These are phyloP conservation scores for Epichloe brachyelytri DNA, from an alignment of 2,329 filamentous ascomycete genomes.

Conservation along the genomic window DNA sequence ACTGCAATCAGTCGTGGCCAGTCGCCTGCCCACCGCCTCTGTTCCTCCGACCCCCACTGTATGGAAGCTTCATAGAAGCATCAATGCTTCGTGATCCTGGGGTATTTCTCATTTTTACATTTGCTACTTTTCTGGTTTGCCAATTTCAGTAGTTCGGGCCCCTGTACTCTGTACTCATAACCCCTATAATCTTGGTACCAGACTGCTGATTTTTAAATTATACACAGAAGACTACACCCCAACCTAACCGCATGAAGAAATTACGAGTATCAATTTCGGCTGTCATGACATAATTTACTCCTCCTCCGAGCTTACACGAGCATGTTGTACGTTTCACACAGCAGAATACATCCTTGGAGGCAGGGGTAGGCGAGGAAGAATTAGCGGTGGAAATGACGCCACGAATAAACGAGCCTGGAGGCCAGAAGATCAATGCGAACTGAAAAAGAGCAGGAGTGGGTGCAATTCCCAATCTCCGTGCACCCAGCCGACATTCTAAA, in stretches of 20 bases:
- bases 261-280: too few species aligned
- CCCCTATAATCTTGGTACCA: too few species aligned
- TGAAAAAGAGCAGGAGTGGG: neutral
- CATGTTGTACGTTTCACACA: too few species aligned
- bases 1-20: constrained; percentile 1
- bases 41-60: constrained; percentile 1
- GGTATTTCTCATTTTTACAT: neutral
- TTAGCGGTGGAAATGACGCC: neutral
- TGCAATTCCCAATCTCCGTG: neutral
- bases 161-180: too few species aligned
- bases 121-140: too few species aligned
- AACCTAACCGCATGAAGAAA: too few species aligned
- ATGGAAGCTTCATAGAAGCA: constrained; percentile 9
- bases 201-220: too few species aligned
- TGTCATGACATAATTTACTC: too few species aligned
- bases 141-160: too few species aligned
- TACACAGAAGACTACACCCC: too few species aligned
- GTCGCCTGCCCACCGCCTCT: neutral
- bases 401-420: neutral
- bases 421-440: neutral
- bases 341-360: neutral
- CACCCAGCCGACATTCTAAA: too few species aligned
- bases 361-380: neutral
- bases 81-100: constrained; percentile 1
- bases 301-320: too few species aligned